Conservation (phyloP, 192 early-diverging fungal genomes). For the Podila horticola region DNA sequence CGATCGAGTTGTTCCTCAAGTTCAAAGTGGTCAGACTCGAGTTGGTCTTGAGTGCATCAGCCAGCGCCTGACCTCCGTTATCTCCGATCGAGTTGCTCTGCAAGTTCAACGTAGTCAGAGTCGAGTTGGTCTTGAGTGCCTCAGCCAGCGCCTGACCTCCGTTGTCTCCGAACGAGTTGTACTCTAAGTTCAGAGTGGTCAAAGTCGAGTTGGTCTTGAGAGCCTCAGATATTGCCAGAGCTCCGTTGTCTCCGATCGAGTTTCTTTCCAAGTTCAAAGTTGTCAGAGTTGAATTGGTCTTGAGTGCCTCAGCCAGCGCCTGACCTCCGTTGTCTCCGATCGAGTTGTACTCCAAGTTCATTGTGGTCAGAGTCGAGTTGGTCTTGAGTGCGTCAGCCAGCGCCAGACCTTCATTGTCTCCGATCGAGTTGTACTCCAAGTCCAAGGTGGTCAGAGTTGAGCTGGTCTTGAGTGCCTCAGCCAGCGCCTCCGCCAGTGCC, state of each 20-base stretch:
- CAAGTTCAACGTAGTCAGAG: background rate
- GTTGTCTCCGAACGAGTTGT: no score
- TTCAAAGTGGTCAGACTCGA: no score
- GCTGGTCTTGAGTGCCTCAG: slow-evolving; percentile 10
- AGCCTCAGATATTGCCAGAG: no score
- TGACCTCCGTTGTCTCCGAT: background rate
- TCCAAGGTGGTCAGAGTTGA: slow-evolving; percentile 7
- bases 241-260: no score
- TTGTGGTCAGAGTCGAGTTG: slow-evolving; percentile 25
- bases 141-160: background rate
- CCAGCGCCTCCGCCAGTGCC: no score
- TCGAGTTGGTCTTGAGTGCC: slow-evolving; percentile 12
- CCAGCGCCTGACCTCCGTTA: no score
- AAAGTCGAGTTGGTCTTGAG: no score
- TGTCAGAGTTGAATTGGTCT: slow-evolving; percentile 1
- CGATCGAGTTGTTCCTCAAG: no score
- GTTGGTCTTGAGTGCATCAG: no score
- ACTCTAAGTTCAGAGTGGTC: no score
- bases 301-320: slow-evolving; percentile 16
- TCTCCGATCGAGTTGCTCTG: no score
- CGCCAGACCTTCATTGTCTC: background rate
- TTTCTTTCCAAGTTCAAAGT: no score
- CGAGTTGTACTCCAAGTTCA: background rate
- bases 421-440: background rate
- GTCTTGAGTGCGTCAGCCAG: slow-evolving; percentile 30